These are phyloP conservation scores for Plasmodium gallinaceum DNA, from an alignment of 169 alveolate genomes.

Conservation along the genomic window DNA sequence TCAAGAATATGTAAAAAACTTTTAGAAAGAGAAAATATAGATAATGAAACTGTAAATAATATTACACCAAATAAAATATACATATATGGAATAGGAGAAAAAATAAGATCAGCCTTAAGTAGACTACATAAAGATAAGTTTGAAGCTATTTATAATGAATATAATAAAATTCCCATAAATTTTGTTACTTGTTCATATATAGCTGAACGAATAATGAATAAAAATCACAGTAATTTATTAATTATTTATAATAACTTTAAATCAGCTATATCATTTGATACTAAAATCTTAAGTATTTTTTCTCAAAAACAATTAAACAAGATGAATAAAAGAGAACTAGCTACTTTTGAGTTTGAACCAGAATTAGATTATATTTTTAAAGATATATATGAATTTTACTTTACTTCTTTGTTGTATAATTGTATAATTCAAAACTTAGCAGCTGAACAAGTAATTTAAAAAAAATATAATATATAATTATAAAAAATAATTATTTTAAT, in stretches of 20 bases:
- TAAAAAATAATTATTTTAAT: neutral
- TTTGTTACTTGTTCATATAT: constrained; percentile 59
- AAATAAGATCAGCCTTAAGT: constrained; percentile 81
- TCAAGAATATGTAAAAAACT: constrained; percentile 76
- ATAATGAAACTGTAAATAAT: constrained; percentile 28
- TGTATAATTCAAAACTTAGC: constrained; percentile 85
- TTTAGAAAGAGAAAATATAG: constrained; percentile 45
- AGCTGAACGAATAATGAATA: constrained; percentile 79
- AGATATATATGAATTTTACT: constrained; percentile 84
- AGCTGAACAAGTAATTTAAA: constrained; percentile 79
- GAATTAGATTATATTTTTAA: constrained; percentile 82
- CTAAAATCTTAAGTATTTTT: constrained; percentile 82
- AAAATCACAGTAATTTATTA: constrained; percentile 82
- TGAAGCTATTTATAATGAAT: constrained; percentile 74
- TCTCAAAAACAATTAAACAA: constrained; percentile 80
- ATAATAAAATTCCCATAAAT: constrained; percentile 55
- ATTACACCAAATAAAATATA: constrained; percentile 69
- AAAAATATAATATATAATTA: neutral
- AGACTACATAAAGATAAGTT: constrained; percentile 80
- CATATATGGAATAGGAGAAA: constrained; percentile 83
- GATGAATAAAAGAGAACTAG: constrained; percentile 83
- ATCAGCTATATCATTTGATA: constrained; percentile 90
- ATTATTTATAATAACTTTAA: constrained; percentile 88
- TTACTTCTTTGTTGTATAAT: constrained; percentile 83
- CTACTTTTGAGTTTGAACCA: constrained; percentile 85